Evolutionary conservation across 164 flowering plant species (phyloP).

Genomic region (Liriodendron chinense): DNA sequence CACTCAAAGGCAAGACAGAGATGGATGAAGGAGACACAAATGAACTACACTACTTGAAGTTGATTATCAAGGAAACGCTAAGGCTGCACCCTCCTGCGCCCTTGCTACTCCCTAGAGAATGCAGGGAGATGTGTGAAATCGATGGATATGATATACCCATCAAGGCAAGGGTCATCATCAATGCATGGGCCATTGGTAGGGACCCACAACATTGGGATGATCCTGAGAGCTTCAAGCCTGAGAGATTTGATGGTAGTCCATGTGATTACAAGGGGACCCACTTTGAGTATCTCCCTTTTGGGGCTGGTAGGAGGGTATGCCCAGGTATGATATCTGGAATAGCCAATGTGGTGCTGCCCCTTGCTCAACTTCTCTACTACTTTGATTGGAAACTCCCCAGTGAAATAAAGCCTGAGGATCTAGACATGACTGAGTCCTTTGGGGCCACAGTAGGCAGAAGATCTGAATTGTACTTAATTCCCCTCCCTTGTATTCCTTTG

Average conservation of each 20-base stretch:
- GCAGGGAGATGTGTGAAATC: conserved; percentile 25
- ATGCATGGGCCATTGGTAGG: conserved; percentile 39
- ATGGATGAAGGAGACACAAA: conserved; percentile 19
- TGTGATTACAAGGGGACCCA: conserved; percentile 22
- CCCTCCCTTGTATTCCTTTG: neutral
- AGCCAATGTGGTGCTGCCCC: conserved; percentile 17
- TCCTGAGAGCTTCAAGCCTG: conserved; percentile 16
- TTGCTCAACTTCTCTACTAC: conserved; percentile 20
- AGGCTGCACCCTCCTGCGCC: conserved; percentile 37
- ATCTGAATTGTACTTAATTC: neutral
- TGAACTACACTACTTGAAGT: conserved; percentile 22
- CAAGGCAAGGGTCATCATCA: conserved; percentile 28
- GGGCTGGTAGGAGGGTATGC: conserved; percentile 32
- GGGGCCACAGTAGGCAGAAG: conserved; percentile 9
- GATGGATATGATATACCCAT: conserved; percentile 33
- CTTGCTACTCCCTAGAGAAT: conserved; percentile 36
- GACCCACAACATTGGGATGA: conserved; percentile 28
- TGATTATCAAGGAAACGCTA: conserved; percentile 32
- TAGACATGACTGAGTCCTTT: conserved; percentile 23
- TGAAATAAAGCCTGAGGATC: conserved; percentile 16
- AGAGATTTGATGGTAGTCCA: conserved; percentile 17
- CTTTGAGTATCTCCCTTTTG: conserved; percentile 26
- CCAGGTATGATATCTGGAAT: conserved; percentile 18
- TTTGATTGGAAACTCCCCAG: conserved; percentile 20
- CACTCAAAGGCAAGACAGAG: conserved; percentile 10